Base-by-base conservation (phyloP, 108 stramenopile genomes). In the Cyclostephanos tholiformis region DNA sequence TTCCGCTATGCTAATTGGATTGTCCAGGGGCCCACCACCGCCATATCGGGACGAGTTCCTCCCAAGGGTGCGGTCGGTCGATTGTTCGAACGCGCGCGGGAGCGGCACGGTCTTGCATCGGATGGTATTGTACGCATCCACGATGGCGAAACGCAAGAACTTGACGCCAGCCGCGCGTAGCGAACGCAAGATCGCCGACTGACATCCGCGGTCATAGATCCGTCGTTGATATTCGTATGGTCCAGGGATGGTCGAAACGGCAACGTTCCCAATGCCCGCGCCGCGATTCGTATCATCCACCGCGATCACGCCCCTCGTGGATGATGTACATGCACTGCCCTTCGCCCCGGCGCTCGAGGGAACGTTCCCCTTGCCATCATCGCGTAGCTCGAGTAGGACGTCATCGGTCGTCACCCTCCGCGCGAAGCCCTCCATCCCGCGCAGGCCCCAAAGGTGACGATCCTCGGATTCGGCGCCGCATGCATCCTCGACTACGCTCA, bases 401-500 rank as follows among this genome's bases (percentile, higher is more conserved):
- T 90, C 73, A 0, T 83, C 67, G 8, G 88, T 89, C 8, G 52
- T 59, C 7, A 90, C 23, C 16, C 71, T 84, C 35, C 91, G 67
- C 50, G 75, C 53, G 77, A 87, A 90, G 6, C 88, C 91, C 32
- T 78, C 82, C 86, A 90, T 88, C 9, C 88, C 86, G 53, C 50
- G 35, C 14, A 92, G 52, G 11, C 91, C 89, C 41, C 80, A 84
- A 20, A 35, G 38, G 49, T 92, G 91, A 13, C 64, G 50, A 11
- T 72, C 75, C 32, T 67, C 58, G 29, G 75, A 73, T 14, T 82
- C 51, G 26, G 91, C 86, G 2, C 83, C 89, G 56, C 91, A 92
- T 7, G 91, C 91, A 74, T 92, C 91, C 14, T 92, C 78, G 13
- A 87, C 89, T 4, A 90, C 86, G 27, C 85, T 87, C 1, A 92